Percentiles rank a stretch among this genome's conserved stretches.
Evolutionary conservation across 1,284 basidiomycete genomes (phyloP).

Genomic region (Coriolopsis trogii): DNA sequence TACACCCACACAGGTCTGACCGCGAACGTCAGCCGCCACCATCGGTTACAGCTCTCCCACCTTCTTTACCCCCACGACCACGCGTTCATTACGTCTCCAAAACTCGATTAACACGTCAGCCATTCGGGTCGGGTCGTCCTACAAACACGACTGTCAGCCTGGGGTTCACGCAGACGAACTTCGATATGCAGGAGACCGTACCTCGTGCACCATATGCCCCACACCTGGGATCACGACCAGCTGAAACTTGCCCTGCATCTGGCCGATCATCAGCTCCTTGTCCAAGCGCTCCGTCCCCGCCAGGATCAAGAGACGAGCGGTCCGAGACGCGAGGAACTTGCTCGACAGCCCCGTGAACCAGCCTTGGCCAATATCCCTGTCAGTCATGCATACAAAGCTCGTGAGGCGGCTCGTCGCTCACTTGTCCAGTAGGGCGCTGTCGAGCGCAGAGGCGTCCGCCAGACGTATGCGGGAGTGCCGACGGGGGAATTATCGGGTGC

Average conservation of each 20-base stretch:
- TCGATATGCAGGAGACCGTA: too few relatives aligned
- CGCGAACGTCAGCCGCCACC: not conserved
- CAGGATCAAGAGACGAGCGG: constrained; percentile 86
- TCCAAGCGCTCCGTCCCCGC: constrained; percentile 95
- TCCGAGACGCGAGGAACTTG: constrained; percentile 75
- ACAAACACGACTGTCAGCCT: constrained; percentile 4
- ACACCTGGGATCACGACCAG: constrained; percentile 85
- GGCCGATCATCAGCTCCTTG: constrained; percentile 94
- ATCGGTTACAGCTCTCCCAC: constrained; percentile 64
- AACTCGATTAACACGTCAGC: constrained; percentile 87
- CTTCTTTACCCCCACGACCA: constrained; percentile 75
- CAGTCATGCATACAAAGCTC: not conserved
- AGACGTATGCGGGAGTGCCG: constrained; percentile 51
- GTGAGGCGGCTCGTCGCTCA: too few relatives aligned
- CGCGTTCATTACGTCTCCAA: constrained; percentile 87
- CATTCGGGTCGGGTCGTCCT: constrained; percentile 85
- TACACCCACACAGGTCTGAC: too few relatives aligned
- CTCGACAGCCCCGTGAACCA: constrained; percentile 90
- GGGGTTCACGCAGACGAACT: too few relatives aligned
- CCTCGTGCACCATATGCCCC: constrained; percentile 95
- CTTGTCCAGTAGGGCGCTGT: constrained; percentile 92
- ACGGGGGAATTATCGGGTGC: constrained; percentile 42
- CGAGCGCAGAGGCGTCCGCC: constrained; percentile 84
- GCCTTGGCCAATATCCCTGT: constrained; percentile 51
- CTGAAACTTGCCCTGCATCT: constrained; percentile 99